Evolutionary conservation across 2,329 filamentous ascomycete genomes (phyloP).

Genomic region (Colletotrichum cuscutae): DNA sequence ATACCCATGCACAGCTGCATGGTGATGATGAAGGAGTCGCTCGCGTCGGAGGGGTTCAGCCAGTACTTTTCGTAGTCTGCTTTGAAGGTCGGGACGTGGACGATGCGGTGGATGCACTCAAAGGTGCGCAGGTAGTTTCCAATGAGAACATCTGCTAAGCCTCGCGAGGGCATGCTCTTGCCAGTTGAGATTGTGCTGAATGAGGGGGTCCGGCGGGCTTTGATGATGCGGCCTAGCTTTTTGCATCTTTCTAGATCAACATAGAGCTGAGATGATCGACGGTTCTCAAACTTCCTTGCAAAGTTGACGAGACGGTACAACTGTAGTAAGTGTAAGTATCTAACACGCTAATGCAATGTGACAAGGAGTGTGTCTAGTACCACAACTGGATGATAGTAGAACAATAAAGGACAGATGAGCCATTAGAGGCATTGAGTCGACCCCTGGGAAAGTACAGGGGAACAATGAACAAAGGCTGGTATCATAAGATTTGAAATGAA

Average conservation of each 20-base stretch:
- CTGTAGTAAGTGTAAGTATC: constrained; percentile 21
- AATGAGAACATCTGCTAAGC: constrained; percentile 61
- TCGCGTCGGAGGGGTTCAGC: constrained; percentile 52
- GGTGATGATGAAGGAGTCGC: constrained; percentile 59
- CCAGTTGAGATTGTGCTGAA: constrained; percentile 50
- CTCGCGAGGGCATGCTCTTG: constrained; percentile 48
- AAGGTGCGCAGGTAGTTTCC: constrained; percentile 65
- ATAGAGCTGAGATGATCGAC: constrained; percentile 45
- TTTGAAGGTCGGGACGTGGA: constrained; percentile 68
- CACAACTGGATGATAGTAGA: constrained; percentile 22
- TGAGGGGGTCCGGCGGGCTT: constrained; percentile 49
- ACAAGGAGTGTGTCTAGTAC: no score
- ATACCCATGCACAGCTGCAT: constrained; percentile 65
- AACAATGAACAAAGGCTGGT: not conserved
- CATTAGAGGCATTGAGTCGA: not conserved
- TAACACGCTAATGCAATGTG: rapidly evolving
- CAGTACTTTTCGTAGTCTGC: constrained; percentile 63
- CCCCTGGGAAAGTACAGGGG: no score
- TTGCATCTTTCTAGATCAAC: constrained; percentile 52
- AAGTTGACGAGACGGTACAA: constrained; percentile 39
- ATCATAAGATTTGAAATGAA: not conserved
- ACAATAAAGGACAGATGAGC: not conserved
- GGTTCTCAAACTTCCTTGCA: constrained; percentile 37
- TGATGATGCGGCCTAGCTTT: constrained; percentile 51
- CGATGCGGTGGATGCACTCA: constrained; percentile 65